Evolutionary conservation across 345 rosid species (phyloP), one percentile per base, ranked within the genome.

Genomic region (Punica granatum): DNA sequence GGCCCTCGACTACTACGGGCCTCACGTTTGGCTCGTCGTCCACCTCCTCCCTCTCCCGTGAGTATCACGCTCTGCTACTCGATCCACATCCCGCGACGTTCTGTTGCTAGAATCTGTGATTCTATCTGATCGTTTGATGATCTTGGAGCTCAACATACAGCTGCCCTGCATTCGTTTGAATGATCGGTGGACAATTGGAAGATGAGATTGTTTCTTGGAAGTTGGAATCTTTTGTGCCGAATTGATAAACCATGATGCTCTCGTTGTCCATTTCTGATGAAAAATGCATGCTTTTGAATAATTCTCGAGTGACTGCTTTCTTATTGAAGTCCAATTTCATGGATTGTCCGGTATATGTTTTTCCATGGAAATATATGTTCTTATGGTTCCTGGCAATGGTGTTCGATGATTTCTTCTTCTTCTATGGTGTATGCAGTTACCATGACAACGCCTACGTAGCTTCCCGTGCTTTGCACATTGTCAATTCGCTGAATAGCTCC

Each of bases 31-130:
- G 35, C 76, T 90, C 49, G 7, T 71, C 72, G 74, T 87, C 77
- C 94, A 90, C 70, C 90, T 90, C 66, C 86, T 93, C 28, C 98
- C 98, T 5, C 71, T 93, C 41, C 97, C 98, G 98, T 93, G 9
- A 83, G 97, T 78, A 23, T 39, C 18, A 32, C 6, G n/a, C 33
- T 10, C 61, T 26, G n/a, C 30, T 12, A n/a, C 12, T 51, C 37
- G 28, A 62, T 60, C 25, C 64, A 18, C 15, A 60, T 33, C 15
- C 43, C 43, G 10, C n/a, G 63, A 26, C 36, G 18, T 32, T 60
- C 23, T 15, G 12, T 60, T 12, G 37, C 18, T 5, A 14, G 19
- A 16, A 30, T 32, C 30, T 60, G 16, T 6, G n/a, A n/a, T 32
- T 12, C 41, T 15, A 6, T 16, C 23, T 60, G 2, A 35, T 26